Percentiles rank a stretch among this genome's conserved stretches.
These are phyloP conservation scores for Erythrophleum fordii DNA, from an alignment of 306 rosid genomes.

Conservation along the genomic window DNA sequence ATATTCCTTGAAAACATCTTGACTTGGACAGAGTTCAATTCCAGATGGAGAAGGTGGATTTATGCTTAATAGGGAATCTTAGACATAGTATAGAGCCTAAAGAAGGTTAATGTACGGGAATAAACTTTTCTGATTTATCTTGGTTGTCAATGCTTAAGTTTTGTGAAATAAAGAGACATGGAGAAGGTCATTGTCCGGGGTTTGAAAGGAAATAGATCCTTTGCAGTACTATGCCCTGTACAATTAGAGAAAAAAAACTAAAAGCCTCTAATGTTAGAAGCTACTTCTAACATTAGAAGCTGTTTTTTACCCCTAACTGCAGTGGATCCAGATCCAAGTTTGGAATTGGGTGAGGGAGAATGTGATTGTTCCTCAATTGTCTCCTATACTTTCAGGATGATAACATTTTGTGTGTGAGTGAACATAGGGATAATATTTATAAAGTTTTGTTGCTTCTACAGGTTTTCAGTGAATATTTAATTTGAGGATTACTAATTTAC, in stretches of 20 bases:
- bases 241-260: too few species aligned
- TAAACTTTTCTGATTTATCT: neutral
- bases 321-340: too few species aligned
- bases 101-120: neutral
- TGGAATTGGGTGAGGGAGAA: too few species aligned
- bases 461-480: too few species aligned
- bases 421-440: too few species aligned
- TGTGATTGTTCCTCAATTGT: neutral
- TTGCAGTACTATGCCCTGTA: too few species aligned
- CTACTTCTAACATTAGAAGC: too few species aligned
- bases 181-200: neutral
- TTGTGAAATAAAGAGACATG: neutral
- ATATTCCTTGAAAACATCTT: neutral
- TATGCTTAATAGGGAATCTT: neutral
- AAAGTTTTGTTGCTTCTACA: neutral
- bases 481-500: neutral
- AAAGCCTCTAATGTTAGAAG: too few species aligned
- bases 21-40: neutral
- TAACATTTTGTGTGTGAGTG: too few species aligned
- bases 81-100: neutral
- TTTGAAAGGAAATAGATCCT: too few species aligned
- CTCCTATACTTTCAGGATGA: neutral
- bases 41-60: neutral
- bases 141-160: neutral
- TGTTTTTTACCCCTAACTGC: too few species aligned